Evolutionary conservation across 306 rosid genomes (phyloP).

Genomic region (Castanea mollissima): DNA sequence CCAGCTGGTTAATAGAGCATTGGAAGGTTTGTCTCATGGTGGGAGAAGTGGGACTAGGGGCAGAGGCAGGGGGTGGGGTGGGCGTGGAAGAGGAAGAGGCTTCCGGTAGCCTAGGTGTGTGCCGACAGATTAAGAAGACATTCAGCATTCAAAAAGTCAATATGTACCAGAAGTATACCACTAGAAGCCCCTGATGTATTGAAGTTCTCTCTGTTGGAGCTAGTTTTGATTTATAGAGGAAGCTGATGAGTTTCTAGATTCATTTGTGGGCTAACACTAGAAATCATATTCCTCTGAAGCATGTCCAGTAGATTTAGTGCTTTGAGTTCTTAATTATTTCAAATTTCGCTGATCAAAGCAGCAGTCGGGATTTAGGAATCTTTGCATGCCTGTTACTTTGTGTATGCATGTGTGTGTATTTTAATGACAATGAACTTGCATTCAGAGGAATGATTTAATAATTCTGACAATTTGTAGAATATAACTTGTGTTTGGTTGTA

Average conservation of each 20-base stretch:
- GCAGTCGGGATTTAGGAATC: neutral
- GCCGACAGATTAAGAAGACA: conserved; percentile 13
- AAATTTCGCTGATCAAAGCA: neutral
- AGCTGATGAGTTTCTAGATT: conserved; percentile 19
- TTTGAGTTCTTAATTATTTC: neutral
- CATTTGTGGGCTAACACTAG: conserved; percentile 17
- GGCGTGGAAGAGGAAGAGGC: conserved; percentile 77
- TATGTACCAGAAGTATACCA: conserved; percentile 30
- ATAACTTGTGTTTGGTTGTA: neutral
- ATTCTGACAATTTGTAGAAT: conserved; percentile 3
- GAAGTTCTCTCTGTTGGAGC: conserved; percentile 43
- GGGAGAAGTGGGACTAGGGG: conserved; percentile 64
- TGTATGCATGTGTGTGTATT: neutral
- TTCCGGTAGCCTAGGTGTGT: conserved; percentile 37
- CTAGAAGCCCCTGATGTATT: conserved; percentile 38
- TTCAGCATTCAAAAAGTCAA: conserved; percentile 4
- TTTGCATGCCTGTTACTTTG: neutral
- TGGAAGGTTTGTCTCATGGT: conserved; percentile 77
- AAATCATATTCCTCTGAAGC: conserved; percentile 12
- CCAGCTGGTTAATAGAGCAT: conserved; percentile 88
- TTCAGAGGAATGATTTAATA: neutral
- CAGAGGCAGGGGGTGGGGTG: conserved; percentile 65
- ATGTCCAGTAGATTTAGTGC: neutral
- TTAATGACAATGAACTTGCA: conserved; percentile 2
- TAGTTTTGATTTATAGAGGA: conserved; percentile 43